phyloP scores from a whole-genome alignment of 352 stramenopile species.

The Globisporangium abappressorium region DNA sequence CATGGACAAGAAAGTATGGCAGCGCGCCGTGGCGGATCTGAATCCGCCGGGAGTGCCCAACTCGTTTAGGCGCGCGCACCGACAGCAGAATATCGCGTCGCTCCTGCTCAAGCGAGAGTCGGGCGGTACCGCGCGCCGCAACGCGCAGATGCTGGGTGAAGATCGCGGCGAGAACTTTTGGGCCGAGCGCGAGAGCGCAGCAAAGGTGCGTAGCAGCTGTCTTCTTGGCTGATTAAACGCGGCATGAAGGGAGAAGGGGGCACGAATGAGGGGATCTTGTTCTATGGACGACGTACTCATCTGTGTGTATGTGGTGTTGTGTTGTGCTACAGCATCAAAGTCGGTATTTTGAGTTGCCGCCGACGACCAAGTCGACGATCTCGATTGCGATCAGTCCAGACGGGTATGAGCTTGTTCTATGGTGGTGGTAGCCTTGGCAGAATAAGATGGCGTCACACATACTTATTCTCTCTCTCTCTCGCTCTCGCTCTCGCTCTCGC shows the following conservation, averaged over 20 bases:
- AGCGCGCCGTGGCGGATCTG: constrained; percentile 65
- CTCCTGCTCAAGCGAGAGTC: constrained; percentile 63
- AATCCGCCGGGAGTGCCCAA: constrained; percentile 70
- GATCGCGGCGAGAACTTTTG: constrained; percentile 69
- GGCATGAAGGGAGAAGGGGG: background rate
- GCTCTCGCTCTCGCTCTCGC: constrained; percentile 2
- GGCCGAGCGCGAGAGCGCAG: constrained; percentile 72
- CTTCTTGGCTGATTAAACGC: background rate
- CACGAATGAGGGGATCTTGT: background rate
- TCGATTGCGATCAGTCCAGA: constrained; percentile 87
- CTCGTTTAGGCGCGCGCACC: constrained; percentile 65
- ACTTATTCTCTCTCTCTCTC: background rate
- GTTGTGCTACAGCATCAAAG: constrained; percentile 62
- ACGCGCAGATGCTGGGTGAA: constrained; percentile 41
- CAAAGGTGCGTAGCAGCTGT: constrained; percentile 46
- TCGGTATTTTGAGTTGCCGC: constrained; percentile 80
- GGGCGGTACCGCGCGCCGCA: constrained; percentile 37
- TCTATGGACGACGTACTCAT: constrained; percentile 1
- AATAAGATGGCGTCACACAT: background rate
- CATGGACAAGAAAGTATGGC: constrained; percentile 68
- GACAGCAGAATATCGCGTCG: constrained; percentile 65
- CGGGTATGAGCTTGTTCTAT: constrained; percentile 33
- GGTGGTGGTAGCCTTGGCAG: background rate
- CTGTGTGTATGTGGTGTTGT: background rate
- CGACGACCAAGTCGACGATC: constrained; percentile 86